Evolutionary conservation across 2,329 filamentous ascomycete species (phyloP).

Genomic region (Zymoseptoria tritici): DNA sequence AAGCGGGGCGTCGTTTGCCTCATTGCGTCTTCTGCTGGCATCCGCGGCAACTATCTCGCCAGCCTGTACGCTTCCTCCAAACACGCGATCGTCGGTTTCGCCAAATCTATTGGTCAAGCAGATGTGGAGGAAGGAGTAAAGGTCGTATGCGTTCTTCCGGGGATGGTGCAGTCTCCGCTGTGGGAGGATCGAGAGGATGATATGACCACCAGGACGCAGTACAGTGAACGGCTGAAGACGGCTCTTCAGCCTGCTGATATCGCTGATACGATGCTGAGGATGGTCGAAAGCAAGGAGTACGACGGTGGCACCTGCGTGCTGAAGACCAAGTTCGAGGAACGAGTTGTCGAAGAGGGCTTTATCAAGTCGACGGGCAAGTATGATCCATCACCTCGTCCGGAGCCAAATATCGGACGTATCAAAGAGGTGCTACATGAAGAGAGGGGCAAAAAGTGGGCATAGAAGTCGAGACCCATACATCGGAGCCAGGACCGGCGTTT

Average conservation of each 20-base stretch:
- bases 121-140: slow-evolving; percentile 36
- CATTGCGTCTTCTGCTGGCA: slow-evolving; percentile 11
- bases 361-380: slow-evolving; percentile 13
- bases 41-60: slow-evolving; percentile 17
- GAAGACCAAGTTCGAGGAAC: slow-evolving; percentile 14
- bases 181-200: slow-evolving; percentile 33
- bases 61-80: slow-evolving; percentile 32
- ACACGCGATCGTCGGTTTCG: slow-evolving; percentile 37
- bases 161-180: slow-evolving; percentile 15
- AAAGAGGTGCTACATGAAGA: slow-evolving; percentile 9
- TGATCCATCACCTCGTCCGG: slow-evolving; percentile 15
- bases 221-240: slow-evolving; percentile 8
- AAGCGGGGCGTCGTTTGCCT: slow-evolving; percentile 16
- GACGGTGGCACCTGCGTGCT: slow-evolving; percentile 19
- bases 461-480: background rate
- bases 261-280: slow-evolving; percentile 15
- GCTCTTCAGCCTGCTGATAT: slow-evolving; percentile 16
- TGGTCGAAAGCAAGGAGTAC: slow-evolving; percentile 16
- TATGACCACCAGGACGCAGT: slow-evolving; percentile 11
- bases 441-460: slow-evolving; percentile 16
- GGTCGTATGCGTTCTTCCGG: slow-evolving; percentile 32
- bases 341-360: slow-evolving; percentile 12
- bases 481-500: background rate
- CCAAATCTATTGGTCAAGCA: slow-evolving; percentile 38
- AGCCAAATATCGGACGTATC: slow-evolving; percentile 15